A percentile compares a stretch with the other conserved stretches of the same genome.
Conservation (phyloP, 176 grass and related monocot species). For the Pontederia crassipes region DNA sequence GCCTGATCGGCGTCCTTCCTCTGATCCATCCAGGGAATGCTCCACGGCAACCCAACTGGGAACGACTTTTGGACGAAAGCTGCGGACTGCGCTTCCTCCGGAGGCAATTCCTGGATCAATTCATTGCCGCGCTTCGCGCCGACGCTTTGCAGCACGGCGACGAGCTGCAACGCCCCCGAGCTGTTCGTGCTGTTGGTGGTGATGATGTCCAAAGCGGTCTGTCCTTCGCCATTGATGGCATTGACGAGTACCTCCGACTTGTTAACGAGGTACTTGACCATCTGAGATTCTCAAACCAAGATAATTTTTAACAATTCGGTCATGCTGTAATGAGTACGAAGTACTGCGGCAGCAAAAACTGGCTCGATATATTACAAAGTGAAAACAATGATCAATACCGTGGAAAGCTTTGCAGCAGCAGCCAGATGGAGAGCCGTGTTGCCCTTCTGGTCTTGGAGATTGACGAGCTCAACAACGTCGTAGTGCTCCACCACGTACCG, state of each 20-base stretch:
- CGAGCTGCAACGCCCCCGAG: neutral
- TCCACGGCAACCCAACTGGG: neutral
- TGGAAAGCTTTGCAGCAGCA: neutral
- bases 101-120: neutral
- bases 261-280: neutral
- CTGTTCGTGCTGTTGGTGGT: constrained; percentile 1
- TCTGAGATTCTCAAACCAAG: neutral
- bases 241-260: neutral
- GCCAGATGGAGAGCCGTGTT: neutral
- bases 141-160: neutral
- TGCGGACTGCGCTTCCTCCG: neutral
- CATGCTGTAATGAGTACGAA: neutral
- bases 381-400: neutral
- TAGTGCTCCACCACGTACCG: neutral
- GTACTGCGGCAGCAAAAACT: neutral
- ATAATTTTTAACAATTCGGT: neutral
- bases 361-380: neutral
- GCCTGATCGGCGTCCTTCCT: neutral
- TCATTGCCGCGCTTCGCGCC: neutral
- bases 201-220: neutral
- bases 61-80: no score
- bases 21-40: neutral
- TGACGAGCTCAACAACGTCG: neutral
- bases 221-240: neutral
- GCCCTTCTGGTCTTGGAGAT: neutral